Conservation (phyloP, 129 eudicot genomes). For the Tagetes patula region DNA sequence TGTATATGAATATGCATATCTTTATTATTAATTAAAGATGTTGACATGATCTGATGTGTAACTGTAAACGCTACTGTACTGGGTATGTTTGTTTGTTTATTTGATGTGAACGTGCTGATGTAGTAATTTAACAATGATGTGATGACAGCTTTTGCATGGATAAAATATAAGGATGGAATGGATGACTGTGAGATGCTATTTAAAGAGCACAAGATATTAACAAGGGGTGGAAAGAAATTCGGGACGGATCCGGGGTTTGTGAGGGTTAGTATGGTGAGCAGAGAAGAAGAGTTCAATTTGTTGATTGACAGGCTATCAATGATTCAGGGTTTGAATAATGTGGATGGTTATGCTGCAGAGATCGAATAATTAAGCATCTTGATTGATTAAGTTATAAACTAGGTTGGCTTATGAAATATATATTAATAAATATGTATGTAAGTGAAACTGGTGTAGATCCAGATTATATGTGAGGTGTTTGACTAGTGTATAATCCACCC, state of each 20-base stretch:
- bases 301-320: slow-evolving; percentile 55
- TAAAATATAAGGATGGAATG: slow-evolving; percentile 46
- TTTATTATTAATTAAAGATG: no score
- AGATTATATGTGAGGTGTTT: slow-evolving; percentile 31
- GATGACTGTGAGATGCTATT: slow-evolving; percentile 61
- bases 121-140: not conserved
- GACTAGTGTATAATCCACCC: slow-evolving; percentile 35
- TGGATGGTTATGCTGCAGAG: not conserved
- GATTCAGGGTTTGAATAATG: slow-evolving; percentile 33
- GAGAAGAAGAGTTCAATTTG: slow-evolving; percentile 61
- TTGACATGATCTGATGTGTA: no score
- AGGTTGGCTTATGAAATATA: not conserved
- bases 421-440: not conserved
- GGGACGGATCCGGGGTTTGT: slow-evolving; percentile 53
- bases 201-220: slow-evolving; percentile 46
- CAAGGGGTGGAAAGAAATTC: slow-evolving; percentile 69
- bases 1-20: no score
- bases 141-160: slow-evolving; percentile 91
- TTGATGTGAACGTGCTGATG: not conserved
- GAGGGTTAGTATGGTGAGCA: slow-evolving; percentile 75
- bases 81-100: not conserved
- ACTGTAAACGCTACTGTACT: not conserved
- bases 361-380: slow-evolving; percentile 10
- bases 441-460: slow-evolving; percentile 28
- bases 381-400: not conserved